Conservation (phyloP, 352 stramenopile species). For the Pythium periplocum region DNA sequence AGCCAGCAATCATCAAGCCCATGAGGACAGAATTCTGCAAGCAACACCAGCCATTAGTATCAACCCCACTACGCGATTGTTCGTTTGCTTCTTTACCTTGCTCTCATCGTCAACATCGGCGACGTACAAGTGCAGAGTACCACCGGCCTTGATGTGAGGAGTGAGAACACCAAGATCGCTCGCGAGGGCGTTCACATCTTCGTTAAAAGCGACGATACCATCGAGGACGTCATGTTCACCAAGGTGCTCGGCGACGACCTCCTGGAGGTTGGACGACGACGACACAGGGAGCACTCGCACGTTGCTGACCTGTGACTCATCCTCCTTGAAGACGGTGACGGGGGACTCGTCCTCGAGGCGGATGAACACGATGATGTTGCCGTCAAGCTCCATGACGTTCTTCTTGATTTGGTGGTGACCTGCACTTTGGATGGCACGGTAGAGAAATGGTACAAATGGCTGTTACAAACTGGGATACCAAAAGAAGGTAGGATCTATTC, state of each 20-base stretch:
- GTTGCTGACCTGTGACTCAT: constrained; percentile 30
- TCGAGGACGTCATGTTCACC: constrained; percentile 33
- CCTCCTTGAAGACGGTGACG: constrained; percentile 40
- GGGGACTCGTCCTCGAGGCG: constrained; percentile 34
- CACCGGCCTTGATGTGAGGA: constrained; percentile 47
- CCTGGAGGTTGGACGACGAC: constrained; percentile 30
- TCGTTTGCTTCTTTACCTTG: constrained; percentile 23
- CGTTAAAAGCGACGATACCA: constrained; percentile 51
- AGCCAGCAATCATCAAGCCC: constrained; percentile 74
- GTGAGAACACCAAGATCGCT: constrained; percentile 36
- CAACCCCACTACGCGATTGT: too few species aligned
- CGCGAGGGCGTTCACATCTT: constrained; percentile 35
- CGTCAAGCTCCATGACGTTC: constrained; percentile 31
- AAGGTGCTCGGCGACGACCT: constrained; percentile 30
- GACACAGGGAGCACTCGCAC: constrained; percentile 40
- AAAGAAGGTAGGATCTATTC: too few species aligned
- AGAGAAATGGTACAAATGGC: too few species aligned
- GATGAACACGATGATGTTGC: constrained; percentile 50
- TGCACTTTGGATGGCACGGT: too few species aligned
- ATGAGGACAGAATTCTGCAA: constrained; percentile 56
- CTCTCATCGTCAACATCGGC: constrained; percentile 48
- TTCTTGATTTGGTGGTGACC: not conserved
- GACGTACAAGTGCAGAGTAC: constrained; percentile 50
- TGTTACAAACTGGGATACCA: too few species aligned
- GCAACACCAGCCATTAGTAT: not conserved